These are phyloP conservation scores for Asterophora parasitica DNA, from an alignment of 768 basidiomycete species.

Conservation along the genomic window DNA sequence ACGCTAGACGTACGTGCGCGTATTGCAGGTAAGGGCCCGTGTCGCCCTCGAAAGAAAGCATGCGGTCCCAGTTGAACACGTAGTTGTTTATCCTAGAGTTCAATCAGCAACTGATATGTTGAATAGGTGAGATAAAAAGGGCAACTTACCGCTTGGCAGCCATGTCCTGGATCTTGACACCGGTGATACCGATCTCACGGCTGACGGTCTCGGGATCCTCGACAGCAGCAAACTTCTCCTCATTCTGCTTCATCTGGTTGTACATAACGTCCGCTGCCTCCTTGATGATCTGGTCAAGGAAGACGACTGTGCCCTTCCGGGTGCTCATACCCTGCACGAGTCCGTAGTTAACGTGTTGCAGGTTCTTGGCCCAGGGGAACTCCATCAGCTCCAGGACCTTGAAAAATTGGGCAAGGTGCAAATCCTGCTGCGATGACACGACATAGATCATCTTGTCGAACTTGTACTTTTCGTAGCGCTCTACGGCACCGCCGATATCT, in stretches of 20 bases:
- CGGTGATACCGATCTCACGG: conserved; percentile 86
- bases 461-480: conserved; percentile 88
- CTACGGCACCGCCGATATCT: conserved; percentile 90
- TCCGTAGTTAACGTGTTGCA: conserved; percentile 89
- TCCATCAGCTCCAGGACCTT: conserved; percentile 88
- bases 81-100: conserved; percentile 85
- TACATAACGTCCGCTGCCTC: conserved; percentile 90
- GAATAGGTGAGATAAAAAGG: conserved; percentile 4
- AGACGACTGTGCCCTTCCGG: conserved; percentile 89
- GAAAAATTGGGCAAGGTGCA: conserved; percentile 90
- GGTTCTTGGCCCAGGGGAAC: conserved; percentile 76
- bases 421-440: conserved; percentile 80
- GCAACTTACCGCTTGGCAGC: conserved; percentile 74
- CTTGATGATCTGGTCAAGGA: conserved; percentile 88
- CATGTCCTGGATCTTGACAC: conserved; percentile 98
- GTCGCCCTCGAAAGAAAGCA: conserved; percentile 95
- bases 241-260: conserved; percentile 93
- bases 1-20: conserved; percentile 88
- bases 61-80: conserved; percentile 89
- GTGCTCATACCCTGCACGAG: conserved; percentile 95
- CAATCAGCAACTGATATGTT: not conserved
- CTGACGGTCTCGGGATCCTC: conserved; percentile 81
- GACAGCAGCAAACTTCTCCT: conserved; percentile 85
- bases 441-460: conserved; percentile 92
- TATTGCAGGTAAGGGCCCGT: conserved; percentile 96